Evolutionary conservation across 163 green algal genomes (phyloP), one percentile per base, ranked within the genome.

Genomic region (Chlamydomonas reinhardtii): DNA sequence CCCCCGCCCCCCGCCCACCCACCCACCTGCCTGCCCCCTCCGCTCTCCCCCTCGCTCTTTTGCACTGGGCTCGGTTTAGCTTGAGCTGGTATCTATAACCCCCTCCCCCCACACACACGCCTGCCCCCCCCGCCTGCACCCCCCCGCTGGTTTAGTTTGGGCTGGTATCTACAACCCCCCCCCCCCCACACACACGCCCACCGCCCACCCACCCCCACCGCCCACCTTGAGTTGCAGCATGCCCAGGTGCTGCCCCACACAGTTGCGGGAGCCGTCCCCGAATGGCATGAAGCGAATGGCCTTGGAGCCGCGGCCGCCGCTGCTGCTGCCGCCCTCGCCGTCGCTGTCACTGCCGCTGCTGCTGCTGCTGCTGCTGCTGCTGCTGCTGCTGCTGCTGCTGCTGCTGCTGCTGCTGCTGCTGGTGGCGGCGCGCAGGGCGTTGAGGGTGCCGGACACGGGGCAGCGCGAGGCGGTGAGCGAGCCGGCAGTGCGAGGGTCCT

Each of bases 231-330:
- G 27, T 64, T 68, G 37, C 29, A 84, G 66, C 78, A 76, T 70
- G 4, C n/a, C 78, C 48, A 85, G 68, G 48, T 76, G 78, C 78
- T 85, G 78, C 22, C 78, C 78, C 48, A 85, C 78, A 32, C 78
- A 85, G 52, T 85, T 85, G 66, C 78, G 66, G 8, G 39, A 37
- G 66, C 78, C 78, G 48, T 85, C 78, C 31, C 66, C 54, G 31
- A 85, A 85, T 0, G 78, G 78, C 78, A 85, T 85, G 78, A 35
- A 85, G 31, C 68, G 78, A 32, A 74, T 80, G 61, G 76, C 76
- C 17, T 48, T 31, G 52, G n/a, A 16, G 73, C 22, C 31, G 73
- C 29, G 5, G 48, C n/a, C 52, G 52, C 27, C 29, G 52, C 27
- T 37, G 73, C 27, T 27, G 29, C 43, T 39, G 48, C 43, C 39